Evolutionary conservation across 2,329 filamentous ascomycete species (phyloP), one percentile per base, ranked within the genome.

Genomic region (Fusarium piperis): DNA sequence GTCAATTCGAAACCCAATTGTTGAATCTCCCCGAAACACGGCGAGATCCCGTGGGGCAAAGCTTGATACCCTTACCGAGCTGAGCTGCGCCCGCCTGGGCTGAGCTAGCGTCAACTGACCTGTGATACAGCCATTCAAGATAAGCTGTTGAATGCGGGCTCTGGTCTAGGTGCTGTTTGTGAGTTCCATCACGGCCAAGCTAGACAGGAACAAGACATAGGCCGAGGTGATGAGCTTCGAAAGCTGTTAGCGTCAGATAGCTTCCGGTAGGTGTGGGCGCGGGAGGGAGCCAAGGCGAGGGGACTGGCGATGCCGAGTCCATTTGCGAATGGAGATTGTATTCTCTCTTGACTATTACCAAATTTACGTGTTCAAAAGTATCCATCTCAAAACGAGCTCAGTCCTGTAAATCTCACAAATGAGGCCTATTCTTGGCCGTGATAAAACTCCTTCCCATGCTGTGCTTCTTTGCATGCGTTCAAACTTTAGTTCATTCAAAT

Each of bases 401-500:
- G 23, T 59, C 28, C 20, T 60, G 51, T 30, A 57, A 39, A 38
- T 59, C 20, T 20, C 36, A 20, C 62, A 46, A 61, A 73, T 65
- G 46, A 55, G 60, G 51, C 52, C 44, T 70, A 12, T 62, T 65
- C 52, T 28, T 35, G 41, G 32, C 38, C 59, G 10, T 11, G 41
- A 16, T 20, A 35, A 58, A 62, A 73, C 67, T 71, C 70, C 63
- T 59, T 23, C 60, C 48, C 28, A 63, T 63, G 60, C 60, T 32
- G 12, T 16, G 26, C 23, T 48, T 44, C 12, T 20, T 38, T 32
- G 15, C 23, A 6, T 26, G 32, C 30, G 51, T 55, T 55, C 48
- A 36, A 52, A 52, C 20, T 55, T 51, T 12, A 20, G 52, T 23
- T 53, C 39, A 70, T 73, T 68, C 67, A 71, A 51, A 56, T 48